Evolutionary conservation across 225 moss, liverwort and hornwort genomes (phyloP), one percentile per base, ranked within the genome.

Genomic region (Lunularia cruciata): DNA sequence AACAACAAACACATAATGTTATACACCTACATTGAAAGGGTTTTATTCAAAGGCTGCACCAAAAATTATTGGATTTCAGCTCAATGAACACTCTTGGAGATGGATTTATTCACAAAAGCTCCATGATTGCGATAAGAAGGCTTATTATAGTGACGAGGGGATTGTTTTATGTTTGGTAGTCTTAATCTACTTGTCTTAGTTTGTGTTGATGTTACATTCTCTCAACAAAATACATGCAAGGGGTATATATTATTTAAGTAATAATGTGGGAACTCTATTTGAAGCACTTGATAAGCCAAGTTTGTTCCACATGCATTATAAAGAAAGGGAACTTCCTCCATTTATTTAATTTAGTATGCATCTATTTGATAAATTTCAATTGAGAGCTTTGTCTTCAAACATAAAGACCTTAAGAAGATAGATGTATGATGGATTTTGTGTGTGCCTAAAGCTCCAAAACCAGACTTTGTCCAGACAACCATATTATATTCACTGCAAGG

Each of bases 71-170:
- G 65, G 74, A 25, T 75, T 79, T 28, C 70, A 79, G 47, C 65
- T 75, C 34, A 79, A 70, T 35, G 71, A 79, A 30, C 74, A 79
- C 47, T 75, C 79, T n/a, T 79, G 74, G 74, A 70, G 74, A 30
- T 75, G 79, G 79, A 75, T 79, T 65, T 57, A 57, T 35, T 57
- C 64, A 0, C 14, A 59, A n/a, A 58, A 52, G 33, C 47, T 54
- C 57, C 47, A 65, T 6, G 23, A 47, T 5, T 30, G 59, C 1
- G 31, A 9, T 20, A 70, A 53, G 49, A 71, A 71, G 53, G 32
- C 71, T 20, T 65, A 70, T 14, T 79, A 74, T n/a, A 79, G 71
- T 32, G 79, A 79, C 33, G 79, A 79, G 43, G 79, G 79, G 9
- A 58, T 79, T 23, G 59, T 79, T 12, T 34, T 79, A 7, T 74